Evolutionary conservation across 106 monocot species (phyloP).

Genomic region (Xerophyta viscosa): DNA sequence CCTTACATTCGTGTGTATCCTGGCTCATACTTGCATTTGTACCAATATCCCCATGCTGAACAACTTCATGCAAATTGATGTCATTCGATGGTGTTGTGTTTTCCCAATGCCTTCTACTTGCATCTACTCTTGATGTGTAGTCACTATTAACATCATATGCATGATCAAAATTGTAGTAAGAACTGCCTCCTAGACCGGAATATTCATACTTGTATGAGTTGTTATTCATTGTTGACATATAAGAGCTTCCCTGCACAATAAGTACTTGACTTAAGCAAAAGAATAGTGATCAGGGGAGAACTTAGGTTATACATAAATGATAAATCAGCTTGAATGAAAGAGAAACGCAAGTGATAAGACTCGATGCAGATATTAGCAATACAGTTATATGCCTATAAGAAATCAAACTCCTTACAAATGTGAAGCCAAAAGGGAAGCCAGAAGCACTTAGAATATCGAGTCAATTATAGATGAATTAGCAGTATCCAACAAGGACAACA

Average conservation of each 20-base stretch:
- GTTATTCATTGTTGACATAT: conserved; percentile 70
- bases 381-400: too few species aligned
- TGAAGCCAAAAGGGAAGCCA: too few species aligned
- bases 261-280: neutral
- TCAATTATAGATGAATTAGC: too few species aligned
- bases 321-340: neutral
- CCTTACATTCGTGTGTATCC: conserved; percentile 73
- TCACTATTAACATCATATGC: conserved; percentile 70
- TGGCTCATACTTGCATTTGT: conserved; percentile 24
- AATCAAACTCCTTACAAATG: too few species aligned
- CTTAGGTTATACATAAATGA: neutral
- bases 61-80: conserved; percentile 23
- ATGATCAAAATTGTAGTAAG: conserved; percentile 55
- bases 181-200: conserved; percentile 38
- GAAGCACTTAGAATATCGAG: too few species aligned
- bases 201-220: conserved; percentile 59
- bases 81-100: conserved; percentile 20
- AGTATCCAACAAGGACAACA: too few species aligned
- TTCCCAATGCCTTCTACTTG: conserved; percentile 53
- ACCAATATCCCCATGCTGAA: conserved; percentile 21
- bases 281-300: neutral
- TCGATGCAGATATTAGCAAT: too few species aligned
- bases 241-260: conserved; percentile 56
- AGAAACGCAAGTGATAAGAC: too few species aligned
- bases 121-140: conserved; percentile 51